These are phyloP conservation scores for Gastrolobium villosum DNA, from an alignment of 306 rosid species.

Conservation along the genomic window DNA sequence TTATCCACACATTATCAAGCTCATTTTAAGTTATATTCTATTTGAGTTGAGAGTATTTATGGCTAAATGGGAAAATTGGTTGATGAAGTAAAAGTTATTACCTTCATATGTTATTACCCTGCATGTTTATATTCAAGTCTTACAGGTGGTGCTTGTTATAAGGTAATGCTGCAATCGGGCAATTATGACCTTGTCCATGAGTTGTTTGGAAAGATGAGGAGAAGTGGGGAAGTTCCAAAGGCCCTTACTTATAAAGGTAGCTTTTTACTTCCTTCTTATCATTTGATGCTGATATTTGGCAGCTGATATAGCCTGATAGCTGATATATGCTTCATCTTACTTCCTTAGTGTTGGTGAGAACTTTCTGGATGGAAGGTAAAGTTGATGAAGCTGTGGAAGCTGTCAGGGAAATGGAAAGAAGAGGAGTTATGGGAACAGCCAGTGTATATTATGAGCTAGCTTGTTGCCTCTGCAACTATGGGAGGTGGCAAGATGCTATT, in stretches of 20 bases:
- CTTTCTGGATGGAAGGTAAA: conserved; percentile 88
- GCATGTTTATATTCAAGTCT: conserved; percentile 57
- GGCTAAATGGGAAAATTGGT: conserved; percentile 41
- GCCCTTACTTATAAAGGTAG: conserved; percentile 89
- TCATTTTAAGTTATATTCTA: conserved; percentile 35
- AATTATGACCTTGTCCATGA: conserved; percentile 84
- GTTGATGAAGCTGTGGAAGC: conserved; percentile 78
- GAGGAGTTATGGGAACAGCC: conserved; percentile 80
- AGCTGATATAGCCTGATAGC: conserved; percentile 1
- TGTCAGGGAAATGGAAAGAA: conserved; percentile 88
- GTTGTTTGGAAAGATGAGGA: conserved; percentile 77
- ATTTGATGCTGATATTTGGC: conserved; percentile 49
- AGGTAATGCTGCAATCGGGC: conserved; percentile 91
- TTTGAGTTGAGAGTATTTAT: conserved; percentile 35
- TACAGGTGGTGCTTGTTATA: conserved; percentile 63
- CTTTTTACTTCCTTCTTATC: conserved; percentile 41
- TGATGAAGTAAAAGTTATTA: conserved; percentile 36
- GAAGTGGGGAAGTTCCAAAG: conserved; percentile 74
- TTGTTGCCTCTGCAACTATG: conserved; percentile 87
- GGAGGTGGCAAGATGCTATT: conserved; percentile 93
- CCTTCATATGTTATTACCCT: conserved; percentile 48
- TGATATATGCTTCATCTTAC: conserved; percentile 39
- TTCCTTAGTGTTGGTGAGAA: conserved; percentile 77
- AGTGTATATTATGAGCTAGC: conserved; percentile 89
- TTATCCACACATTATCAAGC: conserved; percentile 18